These are phyloP conservation scores for Seminavis robusta DNA, from an alignment of 108 stramenopile genomes.

Conservation along the genomic window DNA sequence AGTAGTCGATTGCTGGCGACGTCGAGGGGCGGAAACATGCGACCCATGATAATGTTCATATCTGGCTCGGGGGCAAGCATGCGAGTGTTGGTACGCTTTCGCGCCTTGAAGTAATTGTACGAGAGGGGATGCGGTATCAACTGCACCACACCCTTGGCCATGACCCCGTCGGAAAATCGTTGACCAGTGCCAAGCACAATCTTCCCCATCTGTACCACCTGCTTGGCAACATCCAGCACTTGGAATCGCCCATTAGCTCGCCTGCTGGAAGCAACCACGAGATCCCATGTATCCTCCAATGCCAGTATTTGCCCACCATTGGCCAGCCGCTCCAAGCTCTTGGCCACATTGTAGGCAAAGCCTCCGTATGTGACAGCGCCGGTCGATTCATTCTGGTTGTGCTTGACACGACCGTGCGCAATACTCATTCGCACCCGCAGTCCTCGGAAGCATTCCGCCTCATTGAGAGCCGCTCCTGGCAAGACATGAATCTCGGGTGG, in stretches of 20 bases:
- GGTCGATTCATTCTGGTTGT: conserved; percentile 30
- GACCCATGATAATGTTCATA: too few species aligned
- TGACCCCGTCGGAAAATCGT: neutral
- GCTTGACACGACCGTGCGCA: conserved; percentile 33
- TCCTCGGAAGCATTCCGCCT: conserved; percentile 26
- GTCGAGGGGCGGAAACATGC: too few species aligned
- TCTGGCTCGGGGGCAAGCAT: too few species aligned
- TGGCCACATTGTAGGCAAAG: conserved; percentile 34
- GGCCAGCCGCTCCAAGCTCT: conserved; percentile 35
- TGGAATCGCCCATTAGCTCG: too few species aligned
- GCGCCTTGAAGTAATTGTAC: neutral
- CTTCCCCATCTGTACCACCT: too few species aligned
- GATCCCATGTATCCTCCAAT: too few species aligned
- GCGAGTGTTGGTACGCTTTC: too few species aligned
- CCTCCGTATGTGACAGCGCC: conserved; percentile 32
- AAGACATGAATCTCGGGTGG: conserved; percentile 32
- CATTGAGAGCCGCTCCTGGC: too few species aligned
- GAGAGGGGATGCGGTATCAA: neutral
- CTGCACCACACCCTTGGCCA: neutral
- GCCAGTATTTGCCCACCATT: conserved; percentile 50
- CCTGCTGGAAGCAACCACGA: too few species aligned
- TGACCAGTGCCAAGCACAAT: too few species aligned
- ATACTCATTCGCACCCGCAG: conserved; percentile 45
- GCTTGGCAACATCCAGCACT: too few species aligned
- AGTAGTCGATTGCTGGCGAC: too few species aligned